phyloP scores from a whole-genome alignment of 108 stramenopile species.

The Phaeodactylum tricornutum region DNA sequence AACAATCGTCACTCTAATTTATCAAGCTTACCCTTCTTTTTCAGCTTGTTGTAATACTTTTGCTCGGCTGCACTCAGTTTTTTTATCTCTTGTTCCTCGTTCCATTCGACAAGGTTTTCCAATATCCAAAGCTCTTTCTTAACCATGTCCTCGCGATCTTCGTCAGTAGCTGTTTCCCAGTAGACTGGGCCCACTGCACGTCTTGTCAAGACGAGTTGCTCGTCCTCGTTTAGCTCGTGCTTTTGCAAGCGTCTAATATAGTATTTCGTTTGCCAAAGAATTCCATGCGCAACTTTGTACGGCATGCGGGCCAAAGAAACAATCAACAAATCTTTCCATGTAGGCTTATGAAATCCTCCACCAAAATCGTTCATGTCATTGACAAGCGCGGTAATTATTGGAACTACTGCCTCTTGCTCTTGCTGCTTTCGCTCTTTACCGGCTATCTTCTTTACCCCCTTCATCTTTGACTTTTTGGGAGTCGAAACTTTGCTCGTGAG shows the following conservation, averaged over 20 bases:
- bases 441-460: slow-evolving; percentile 40
- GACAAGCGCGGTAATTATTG: slow-evolving; percentile 59
- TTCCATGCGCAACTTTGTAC: slow-evolving; percentile 25
- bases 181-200: slow-evolving; percentile 68
- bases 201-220: slow-evolving; percentile 58
- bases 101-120: slow-evolving; percentile 62
- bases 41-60: slow-evolving; percentile 37
- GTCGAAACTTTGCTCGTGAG: slow-evolving; percentile 5
- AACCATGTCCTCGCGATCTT: slow-evolving; percentile 51
- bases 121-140: slow-evolving; percentile 67
- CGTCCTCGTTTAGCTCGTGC: slow-evolving; percentile 54
- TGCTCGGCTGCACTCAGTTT: slow-evolving; percentile 38
- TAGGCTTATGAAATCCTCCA: slow-evolving; percentile 80
- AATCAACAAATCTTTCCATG: slow-evolving; percentile 66
- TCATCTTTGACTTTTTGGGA: slow-evolving; percentile 11
- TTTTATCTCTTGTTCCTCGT: slow-evolving; percentile 68
- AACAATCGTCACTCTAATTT: too few relatives aligned
- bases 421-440: slow-evolving; percentile 56
- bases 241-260: slow-evolving; percentile 37
- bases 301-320: slow-evolving; percentile 53
- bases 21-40: slow-evolving; percentile 29
- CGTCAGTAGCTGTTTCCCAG: slow-evolving; percentile 61
- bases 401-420: slow-evolving; percentile 46
- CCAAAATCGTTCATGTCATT: slow-evolving; percentile 79
- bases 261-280: slow-evolving; percentile 56